Evolutionary conservation across 306 rosid genomes (phyloP), one percentile per base, ranked within the genome.

Genomic region (Quercus suber): DNA sequence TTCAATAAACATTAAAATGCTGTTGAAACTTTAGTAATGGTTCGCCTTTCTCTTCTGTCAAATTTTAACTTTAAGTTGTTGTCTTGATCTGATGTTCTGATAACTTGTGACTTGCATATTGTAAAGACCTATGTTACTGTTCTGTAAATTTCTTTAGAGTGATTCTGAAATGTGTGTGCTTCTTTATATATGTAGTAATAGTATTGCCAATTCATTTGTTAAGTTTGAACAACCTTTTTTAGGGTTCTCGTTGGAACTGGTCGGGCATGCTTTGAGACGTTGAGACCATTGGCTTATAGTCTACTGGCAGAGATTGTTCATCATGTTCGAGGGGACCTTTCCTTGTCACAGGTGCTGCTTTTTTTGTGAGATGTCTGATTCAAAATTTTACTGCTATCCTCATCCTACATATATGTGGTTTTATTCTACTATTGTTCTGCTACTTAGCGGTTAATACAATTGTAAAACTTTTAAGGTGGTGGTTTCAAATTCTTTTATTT

Each of bases 231-330:
- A 78, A 63, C 75, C 33, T 75, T 21, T 83, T 83, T 68, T 82
- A 96, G 99, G 91, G 97, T 91, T 82, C 87, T 96, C 67, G 98
- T 96, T 76, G 99, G 99, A 82, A 87, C 93, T 75, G 99, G 99
- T 58, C 89, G 97, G 63, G 98, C 99, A 61, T 96, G 99, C 93
- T 96, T 93, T 81, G 99, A 96, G 90, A 90, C 98, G 1, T 79
- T 93, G 87, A 88, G 99, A 78, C 99, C 99, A 57, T 83, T 96
- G 89, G 99, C 99, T 79, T 96, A 93, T 81, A 96, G 98, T 88
- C 88, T 96, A 79, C 87, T 96, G 74, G 99, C 99, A 73, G 99
- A 93, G 89, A 96, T 96, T 82, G 99, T 96, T 79, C 99, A 96
- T 86, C 98, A 96, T 90, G 99, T 96, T 90, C 91, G 99, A 65